Evolutionary conservation across 306 rosid species (phyloP), one percentile per base, ranked within the genome.

Genomic region (Citrullus amarus): DNA sequence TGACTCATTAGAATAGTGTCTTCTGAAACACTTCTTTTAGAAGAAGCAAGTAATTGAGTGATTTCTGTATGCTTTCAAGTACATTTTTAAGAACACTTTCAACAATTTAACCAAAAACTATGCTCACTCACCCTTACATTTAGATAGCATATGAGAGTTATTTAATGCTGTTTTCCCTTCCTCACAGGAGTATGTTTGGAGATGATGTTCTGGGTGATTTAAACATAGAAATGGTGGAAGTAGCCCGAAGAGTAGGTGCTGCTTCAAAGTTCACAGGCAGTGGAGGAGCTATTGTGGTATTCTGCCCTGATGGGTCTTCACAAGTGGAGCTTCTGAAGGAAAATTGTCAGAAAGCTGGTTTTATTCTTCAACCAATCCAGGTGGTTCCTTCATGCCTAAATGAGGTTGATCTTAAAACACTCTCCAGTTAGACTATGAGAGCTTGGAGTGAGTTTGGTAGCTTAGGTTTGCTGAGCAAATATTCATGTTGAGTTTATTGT

Each of bases 261-360:
- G 96, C 97, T 4, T 91, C 99, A 8, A 95, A 92, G 80, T 95
- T 95, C 85, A 95, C 99, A 1, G 99, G 99, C 20, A 95, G 99
- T 8, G 99, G 97, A 56, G 99, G 99, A 83, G 99, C 97, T 61
- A 89, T 95, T 6, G 91, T 91, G 28, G 97, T 88, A 46, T 92
- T 84, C 77, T 95, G 97, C 77, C 97, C 97, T 1, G 79, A 86
- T 15, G 99, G 99, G 54, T 59, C 85, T 67, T 82, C 86, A 59
- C 99, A 92, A 85, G 93, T 83, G 84, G 82, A 88, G 86, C 96
- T 78, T 59, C 84, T 95, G 43, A 90, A 92, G 86, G 89, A 87
- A 34, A 92, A 84, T 67, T 91, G 99, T 76, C 75, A 46, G n/a
- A 74, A 84, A 58, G 96, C 89, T 79, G 97, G 97, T 72, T 92